Percentiles rank a stretch among this genome's conserved stretches.
These are phyloP conservation scores for Manihot esculenta DNA, from an alignment of 441 rosid species.

Conservation along the genomic window DNA sequence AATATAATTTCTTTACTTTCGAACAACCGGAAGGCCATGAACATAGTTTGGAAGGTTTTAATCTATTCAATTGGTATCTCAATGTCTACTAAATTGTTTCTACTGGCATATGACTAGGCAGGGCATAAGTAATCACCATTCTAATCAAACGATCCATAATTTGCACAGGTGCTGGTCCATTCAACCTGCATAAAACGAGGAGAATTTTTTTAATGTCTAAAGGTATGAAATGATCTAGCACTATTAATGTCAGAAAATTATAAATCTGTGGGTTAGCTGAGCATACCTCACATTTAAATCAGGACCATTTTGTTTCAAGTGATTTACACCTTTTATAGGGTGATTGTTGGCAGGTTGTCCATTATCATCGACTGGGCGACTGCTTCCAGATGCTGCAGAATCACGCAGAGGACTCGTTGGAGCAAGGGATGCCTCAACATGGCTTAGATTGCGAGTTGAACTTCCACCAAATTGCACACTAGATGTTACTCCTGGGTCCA, in stretches of 20 bases:
- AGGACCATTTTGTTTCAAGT: neutral
- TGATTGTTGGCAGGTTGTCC: neutral
- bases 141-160: neutral
- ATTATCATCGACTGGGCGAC: too few relatives aligned
- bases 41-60: too few relatives aligned
- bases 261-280: neutral
- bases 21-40: neutral
- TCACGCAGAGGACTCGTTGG: neutral
- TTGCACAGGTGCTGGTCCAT: neutral
- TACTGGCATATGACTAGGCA: too few relatives aligned
- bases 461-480: neutral
- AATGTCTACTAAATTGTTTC: too few relatives aligned
- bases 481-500: neutral
- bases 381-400: neutral
- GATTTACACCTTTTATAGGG: neutral
- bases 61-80: too few relatives aligned
- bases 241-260: neutral
- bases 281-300: neutral
- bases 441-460: neutral
- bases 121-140: too few relatives aligned
- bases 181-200: conserved; percentile 15
- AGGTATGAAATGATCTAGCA: neutral
- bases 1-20: neutral
- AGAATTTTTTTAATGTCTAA: neutral
- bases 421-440: neutral